Evolutionary conservation across 2,329 filamentous ascomycete genomes (phyloP).

Genomic region (Hymenoscyphus repandus): DNA sequence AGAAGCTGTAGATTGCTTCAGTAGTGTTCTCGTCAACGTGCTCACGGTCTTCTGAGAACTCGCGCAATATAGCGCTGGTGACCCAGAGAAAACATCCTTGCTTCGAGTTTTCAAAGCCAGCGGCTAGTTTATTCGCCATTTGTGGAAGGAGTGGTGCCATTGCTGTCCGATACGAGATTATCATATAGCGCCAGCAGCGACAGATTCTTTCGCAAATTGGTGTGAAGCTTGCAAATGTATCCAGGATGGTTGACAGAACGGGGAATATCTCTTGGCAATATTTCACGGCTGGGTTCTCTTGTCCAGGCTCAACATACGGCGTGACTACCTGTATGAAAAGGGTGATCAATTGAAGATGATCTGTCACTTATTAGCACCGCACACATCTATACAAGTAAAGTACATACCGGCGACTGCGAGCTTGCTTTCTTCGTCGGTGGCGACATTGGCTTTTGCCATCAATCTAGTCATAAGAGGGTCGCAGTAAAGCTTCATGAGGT

Average conservation of each 20-base stretch:
- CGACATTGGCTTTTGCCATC: constrained; percentile 81
- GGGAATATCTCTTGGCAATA: constrained; percentile 96
- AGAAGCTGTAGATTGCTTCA: constrained; percentile 87
- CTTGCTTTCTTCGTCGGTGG: constrained; percentile 76
- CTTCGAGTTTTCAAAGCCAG: constrained; percentile 76
- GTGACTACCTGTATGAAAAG: constrained; percentile 76
- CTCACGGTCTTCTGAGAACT: constrained; percentile 89
- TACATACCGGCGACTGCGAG: constrained; percentile 73
- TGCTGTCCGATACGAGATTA: constrained; percentile 87
- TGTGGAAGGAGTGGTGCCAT: constrained; percentile 79
- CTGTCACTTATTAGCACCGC: constrained; percentile 36
- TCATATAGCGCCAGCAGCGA: constrained; percentile 93
- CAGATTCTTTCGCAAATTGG: constrained; percentile 93
- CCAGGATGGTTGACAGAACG: constrained; percentile 76
- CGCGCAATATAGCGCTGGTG: constrained; percentile 86
- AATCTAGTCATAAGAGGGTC: constrained; percentile 82
- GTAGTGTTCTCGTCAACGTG: constrained; percentile 77
- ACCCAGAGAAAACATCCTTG: constrained; percentile 99
- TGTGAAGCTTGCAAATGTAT: constrained; percentile 78
- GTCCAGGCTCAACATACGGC: constrained; percentile 65
- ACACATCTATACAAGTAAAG: neutral
- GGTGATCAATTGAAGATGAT: constrained; percentile 88
- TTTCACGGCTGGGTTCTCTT: constrained; percentile 85
- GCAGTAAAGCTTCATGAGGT: constrained; percentile 84
- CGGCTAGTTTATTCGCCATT: constrained; percentile 82